Conservation (phyloP, 352 stramenopile species). For the Phytophthora megakarya region DNA sequence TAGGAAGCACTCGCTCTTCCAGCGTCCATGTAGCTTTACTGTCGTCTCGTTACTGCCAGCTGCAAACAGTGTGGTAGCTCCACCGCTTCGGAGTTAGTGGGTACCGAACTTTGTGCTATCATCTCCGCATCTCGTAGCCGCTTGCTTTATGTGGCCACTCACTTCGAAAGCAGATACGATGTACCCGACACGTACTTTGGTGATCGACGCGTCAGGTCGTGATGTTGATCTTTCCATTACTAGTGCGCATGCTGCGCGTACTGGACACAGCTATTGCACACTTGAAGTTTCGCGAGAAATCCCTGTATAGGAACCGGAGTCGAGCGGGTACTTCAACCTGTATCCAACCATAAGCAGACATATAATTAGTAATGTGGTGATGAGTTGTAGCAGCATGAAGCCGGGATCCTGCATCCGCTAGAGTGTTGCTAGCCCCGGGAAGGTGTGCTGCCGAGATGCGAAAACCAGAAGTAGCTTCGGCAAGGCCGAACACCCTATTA, state of each 20-base stretch:
- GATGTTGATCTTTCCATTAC: background rate
- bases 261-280: background rate
- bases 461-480: background rate
- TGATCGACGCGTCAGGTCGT: background rate
- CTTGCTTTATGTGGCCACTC: background rate
- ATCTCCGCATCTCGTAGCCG: background rate
- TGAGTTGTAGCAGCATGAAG: too few species aligned
- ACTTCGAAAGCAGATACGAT: background rate
- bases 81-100: constrained; percentile 7
- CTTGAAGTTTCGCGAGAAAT: too few species aligned
- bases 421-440: background rate
- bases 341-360: too few species aligned
- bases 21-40: constrained; percentile 4
- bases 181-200: background rate
- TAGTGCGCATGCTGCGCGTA: background rate
- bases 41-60: background rate
- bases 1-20: constrained; percentile 2
- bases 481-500: background rate
- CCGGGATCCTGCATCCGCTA: background rate
- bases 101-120: background rate
- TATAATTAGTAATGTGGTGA: too few species aligned
- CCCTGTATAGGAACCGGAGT: too few species aligned
- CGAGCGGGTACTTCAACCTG: too few species aligned
- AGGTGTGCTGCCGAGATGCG: background rate
- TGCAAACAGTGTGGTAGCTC: constrained; percentile 8